phyloP scores from a whole-genome alignment of 805 yeast genomes.

The Vanderwaltozyma verrucispora region DNA sequence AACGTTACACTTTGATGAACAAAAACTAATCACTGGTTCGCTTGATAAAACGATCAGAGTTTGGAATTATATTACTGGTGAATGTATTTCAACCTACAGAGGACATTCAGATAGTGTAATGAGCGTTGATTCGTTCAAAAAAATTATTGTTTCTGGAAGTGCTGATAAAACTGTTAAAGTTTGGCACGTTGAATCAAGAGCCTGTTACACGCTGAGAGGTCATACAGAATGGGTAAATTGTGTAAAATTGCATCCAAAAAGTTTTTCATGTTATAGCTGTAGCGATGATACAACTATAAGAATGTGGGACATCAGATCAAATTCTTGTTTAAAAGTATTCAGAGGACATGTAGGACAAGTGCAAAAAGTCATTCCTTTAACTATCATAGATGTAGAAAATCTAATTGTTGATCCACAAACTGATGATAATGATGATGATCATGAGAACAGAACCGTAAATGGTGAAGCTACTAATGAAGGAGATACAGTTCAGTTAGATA shows the following conservation, averaged over 20 bases:
- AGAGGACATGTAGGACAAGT: slow-evolving; percentile 91
- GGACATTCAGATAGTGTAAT: slow-evolving; percentile 86
- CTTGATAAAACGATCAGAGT: slow-evolving; percentile 85
- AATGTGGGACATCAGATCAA: slow-evolving; percentile 86
- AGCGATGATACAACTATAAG: slow-evolving; percentile 87
- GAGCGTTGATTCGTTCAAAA: slow-evolving; percentile 70
- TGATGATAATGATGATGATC: slow-evolving; percentile 7
- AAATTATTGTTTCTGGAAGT: slow-evolving; percentile 83
- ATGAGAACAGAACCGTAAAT: slow-evolving; percentile 9
- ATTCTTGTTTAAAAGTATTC: slow-evolving; percentile 69
- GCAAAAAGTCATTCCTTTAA: slow-evolving; percentile 82
- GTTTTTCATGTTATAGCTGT: slow-evolving; percentile 73
- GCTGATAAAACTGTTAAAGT: slow-evolving; percentile 89
- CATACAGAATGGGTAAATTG: slow-evolving; percentile 88
- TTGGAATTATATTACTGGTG: slow-evolving; percentile 94
- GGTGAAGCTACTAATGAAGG: slow-evolving; percentile 2
- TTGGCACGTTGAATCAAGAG: slow-evolving; percentile 92
- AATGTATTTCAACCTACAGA: slow-evolving; percentile 84
- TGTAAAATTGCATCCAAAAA: slow-evolving; percentile 73
- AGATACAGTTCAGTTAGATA: slow-evolving; percentile 14
- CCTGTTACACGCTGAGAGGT: slow-evolving; percentile 87
- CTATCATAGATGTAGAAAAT: slow-evolving; percentile 54
- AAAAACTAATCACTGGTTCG: slow-evolving; percentile 86
- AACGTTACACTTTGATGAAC: slow-evolving; percentile 75
- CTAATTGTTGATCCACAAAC: slow-evolving; percentile 33